These are phyloP conservation scores for Cryptococcus floricola DNA, from an alignment of 1,284 basidiomycete genomes.

Conservation along the genomic window DNA sequence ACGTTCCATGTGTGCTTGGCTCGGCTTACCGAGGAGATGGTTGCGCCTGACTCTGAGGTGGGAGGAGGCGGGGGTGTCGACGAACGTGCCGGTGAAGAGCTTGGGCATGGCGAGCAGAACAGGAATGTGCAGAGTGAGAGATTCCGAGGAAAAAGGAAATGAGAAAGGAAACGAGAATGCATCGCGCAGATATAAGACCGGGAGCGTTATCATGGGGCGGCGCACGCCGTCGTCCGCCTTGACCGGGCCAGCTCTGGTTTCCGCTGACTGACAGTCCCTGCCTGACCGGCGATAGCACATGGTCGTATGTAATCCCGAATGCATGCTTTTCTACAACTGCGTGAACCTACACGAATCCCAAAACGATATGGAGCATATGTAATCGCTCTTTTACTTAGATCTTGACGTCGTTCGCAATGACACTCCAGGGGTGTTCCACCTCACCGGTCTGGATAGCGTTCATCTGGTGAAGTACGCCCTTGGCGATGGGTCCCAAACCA, in stretches of 20 bases:
- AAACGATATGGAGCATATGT: too few relatives aligned
- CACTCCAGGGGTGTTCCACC: constrained; percentile 74
- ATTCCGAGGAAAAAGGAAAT: background rate
- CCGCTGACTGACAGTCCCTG: too few relatives aligned
- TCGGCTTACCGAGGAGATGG: constrained; percentile 57
- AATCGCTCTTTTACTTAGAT: background rate
- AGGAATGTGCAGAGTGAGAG: background rate
- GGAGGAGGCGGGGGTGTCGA: constrained; percentile 57
- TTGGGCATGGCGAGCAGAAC: constrained; percentile 1
- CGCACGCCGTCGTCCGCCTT: background rate
- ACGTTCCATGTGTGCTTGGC: background rate
- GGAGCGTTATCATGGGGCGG: background rate
- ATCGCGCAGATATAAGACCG: background rate
- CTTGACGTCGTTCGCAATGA: constrained; percentile 33
- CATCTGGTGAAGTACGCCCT: constrained; percentile 75
- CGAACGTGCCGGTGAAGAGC: constrained; percentile 54
- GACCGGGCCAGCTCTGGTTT: too few relatives aligned
- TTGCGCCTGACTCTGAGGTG: constrained; percentile 58
- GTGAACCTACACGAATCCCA: too few relatives aligned
- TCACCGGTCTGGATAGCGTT: constrained; percentile 85
- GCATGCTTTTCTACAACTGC: too few relatives aligned
- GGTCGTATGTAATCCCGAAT: too few relatives aligned
- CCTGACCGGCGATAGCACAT: too few relatives aligned
- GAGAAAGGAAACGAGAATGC: background rate
- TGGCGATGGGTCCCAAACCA: constrained; percentile 82